A percentile compares a stretch with the other conserved stretches of the same genome.
phyloP scores from a whole-genome alignment of 2,329 filamentous ascomycete genomes.

The Trichoderma hamatum region DNA sequence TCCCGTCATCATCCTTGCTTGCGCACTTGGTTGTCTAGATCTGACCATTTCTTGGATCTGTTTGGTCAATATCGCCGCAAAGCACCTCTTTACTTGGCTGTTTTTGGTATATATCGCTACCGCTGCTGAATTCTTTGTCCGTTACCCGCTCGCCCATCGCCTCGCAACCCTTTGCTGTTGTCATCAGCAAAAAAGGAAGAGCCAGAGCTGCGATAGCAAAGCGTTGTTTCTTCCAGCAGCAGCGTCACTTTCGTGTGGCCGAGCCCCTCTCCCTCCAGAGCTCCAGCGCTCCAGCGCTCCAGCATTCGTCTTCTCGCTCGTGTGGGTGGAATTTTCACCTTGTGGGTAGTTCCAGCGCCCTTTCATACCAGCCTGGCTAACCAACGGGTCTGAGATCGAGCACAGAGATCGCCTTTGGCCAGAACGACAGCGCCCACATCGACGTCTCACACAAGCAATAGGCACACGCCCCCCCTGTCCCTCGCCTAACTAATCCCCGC shows the following conservation, averaged over 20 bases:
- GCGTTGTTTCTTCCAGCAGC: neutral
- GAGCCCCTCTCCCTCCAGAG: neutral
- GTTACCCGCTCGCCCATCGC: neutral
- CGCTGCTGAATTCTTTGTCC: neutral
- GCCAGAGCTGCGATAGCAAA: neutral
- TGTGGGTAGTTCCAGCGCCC: constrained; percentile 36
- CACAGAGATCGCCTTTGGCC: constrained; percentile 26
- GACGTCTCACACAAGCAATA: constrained; percentile 24
- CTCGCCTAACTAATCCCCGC: constrained; percentile 36
- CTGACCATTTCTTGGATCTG: constrained; percentile 18
- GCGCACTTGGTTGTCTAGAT: constrained; percentile 13
- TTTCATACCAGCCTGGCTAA: constrained; percentile 20
- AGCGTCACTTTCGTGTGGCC: neutral
- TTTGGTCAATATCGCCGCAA: constrained; percentile 21
- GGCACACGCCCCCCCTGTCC: constrained; percentile 33
- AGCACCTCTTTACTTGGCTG: neutral
- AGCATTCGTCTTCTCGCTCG: neutral
- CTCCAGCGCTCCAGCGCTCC: neutral
- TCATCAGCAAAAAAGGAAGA: neutral
- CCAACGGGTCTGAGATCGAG: constrained; percentile 26
- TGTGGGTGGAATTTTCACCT: constrained; percentile 23
- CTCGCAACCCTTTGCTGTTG: neutral
- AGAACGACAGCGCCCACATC: constrained; percentile 21
- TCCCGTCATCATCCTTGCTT: constrained; percentile 14
- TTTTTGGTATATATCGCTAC: constrained; percentile 14